Evolutionary conservation across 2,329 filamentous ascomycete genomes (phyloP).

Genomic region (Akanthomyces uredinophilus): DNA sequence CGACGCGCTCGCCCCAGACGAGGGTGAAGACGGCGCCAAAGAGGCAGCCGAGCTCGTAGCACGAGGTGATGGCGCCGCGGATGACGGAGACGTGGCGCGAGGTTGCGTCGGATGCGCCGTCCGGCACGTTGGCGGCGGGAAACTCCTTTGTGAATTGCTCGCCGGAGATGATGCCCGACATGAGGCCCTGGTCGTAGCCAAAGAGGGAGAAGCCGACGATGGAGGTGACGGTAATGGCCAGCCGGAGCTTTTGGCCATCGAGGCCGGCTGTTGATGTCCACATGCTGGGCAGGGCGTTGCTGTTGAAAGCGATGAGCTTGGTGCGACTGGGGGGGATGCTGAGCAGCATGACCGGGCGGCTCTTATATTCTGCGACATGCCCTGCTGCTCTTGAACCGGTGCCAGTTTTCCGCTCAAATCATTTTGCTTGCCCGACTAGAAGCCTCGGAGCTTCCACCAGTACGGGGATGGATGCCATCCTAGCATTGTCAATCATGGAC

Average conservation of each 20-base stretch:
- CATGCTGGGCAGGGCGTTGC: slow-evolving; percentile 31
- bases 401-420: background rate
- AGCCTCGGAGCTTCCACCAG: slow-evolving; percentile 1
- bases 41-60: slow-evolving; percentile 50
- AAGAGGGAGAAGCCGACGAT: slow-evolving; percentile 60
- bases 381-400: background rate
- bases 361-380: background rate
- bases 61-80: slow-evolving; percentile 44
- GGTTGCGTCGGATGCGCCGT: background rate
- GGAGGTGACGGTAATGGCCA: slow-evolving; percentile 56
- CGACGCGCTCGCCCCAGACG: slow-evolving; percentile 47
- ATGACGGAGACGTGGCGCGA: slow-evolving; percentile 34
- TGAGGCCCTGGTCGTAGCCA: slow-evolving; percentile 52
- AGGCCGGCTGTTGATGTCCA: slow-evolving; percentile 52
- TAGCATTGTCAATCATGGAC: background rate
- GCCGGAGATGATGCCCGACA: slow-evolving; percentile 50
- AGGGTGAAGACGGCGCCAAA: slow-evolving; percentile 43
- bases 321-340: background rate
- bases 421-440: background rate
- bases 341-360: background rate
- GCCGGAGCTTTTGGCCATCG: slow-evolving; percentile 50
- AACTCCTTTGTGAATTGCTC: slow-evolving; percentile 46
- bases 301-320: background rate
- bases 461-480: background rate
- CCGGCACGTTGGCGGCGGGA: slow-evolving; percentile 28